Evolutionary conservation across 2,329 filamentous ascomycete genomes (phyloP).

Genomic region (Coniochaeta ligniaria): DNA sequence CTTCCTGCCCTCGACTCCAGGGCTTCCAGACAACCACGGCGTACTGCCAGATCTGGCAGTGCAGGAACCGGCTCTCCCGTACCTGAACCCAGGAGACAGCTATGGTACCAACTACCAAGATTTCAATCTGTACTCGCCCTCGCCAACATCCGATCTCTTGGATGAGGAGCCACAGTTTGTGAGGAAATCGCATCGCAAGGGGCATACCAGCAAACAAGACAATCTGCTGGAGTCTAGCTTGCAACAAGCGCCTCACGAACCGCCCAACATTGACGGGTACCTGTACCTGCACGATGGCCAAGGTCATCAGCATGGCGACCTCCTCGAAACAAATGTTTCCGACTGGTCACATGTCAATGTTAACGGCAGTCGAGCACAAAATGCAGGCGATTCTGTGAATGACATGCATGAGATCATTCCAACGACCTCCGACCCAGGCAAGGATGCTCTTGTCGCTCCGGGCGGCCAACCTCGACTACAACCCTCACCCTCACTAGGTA

Average conservation of each 20-base stretch:
- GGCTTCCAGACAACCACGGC: background rate
- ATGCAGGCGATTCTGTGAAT: background rate
- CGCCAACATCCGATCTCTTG: constrained; percentile 29
- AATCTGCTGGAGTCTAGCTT: background rate
- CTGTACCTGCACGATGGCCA: background rate
- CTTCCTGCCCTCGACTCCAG: constrained; percentile 12
- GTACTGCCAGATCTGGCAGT: constrained; percentile 6
- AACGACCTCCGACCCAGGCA: background rate
- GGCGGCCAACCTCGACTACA: background rate
- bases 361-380: background rate
- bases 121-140: constrained; percentile 49
- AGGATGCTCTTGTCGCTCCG: too few relatives aligned
- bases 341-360: background rate
- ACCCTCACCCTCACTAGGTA: background rate
- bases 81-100: constrained; percentile 27
- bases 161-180: constrained; percentile 36
- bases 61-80: constrained; percentile 26
- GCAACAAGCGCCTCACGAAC: background rate
- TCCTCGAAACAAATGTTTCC: background rate
- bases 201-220: constrained; percentile 2
- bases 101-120: constrained; percentile 40
- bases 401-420: background rate
- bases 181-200: constrained; percentile 5
- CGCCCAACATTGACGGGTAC: background rate
- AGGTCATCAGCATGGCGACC: background rate